These are phyloP conservation scores for Fistulina hepatica DNA, from an alignment of 1,284 basidiomycete genomes.

Conservation along the genomic window DNA sequence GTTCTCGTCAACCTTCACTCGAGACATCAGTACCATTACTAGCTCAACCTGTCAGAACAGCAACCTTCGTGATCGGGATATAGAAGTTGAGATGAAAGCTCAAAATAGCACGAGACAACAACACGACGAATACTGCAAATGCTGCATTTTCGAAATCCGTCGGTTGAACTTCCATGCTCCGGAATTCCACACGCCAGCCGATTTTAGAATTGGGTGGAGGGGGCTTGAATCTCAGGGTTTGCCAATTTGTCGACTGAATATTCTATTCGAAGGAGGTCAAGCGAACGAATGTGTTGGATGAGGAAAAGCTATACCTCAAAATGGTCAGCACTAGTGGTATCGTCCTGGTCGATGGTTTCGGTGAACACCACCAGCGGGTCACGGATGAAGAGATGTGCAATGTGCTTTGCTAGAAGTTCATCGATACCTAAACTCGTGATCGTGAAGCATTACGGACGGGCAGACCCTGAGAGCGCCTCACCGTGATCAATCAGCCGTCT, in stretches of 20 bases:
- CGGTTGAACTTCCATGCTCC: conserved; percentile 98
- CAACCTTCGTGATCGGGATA: conserved; percentile 90
- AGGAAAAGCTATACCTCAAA: conserved; percentile 62
- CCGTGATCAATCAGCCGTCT: conserved; percentile 64
- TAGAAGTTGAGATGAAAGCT: conserved; percentile 91
- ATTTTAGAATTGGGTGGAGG: conserved; percentile 87
- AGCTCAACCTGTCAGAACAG: conserved; percentile 4
- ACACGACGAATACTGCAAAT: conserved; percentile 88
- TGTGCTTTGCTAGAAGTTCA: conserved; percentile 78
- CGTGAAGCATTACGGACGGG: not conserved
- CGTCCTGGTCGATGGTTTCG: conserved; percentile 90
- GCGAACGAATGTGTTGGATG: conserved; percentile 8
- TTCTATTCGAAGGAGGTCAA: conserved; percentile 44
- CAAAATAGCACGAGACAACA: conserved; percentile 89
- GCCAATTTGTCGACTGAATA: conserved; percentile 99
- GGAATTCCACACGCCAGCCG: conserved; percentile 98
- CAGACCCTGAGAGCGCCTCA: conserved; percentile 25
- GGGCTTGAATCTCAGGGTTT: conserved; percentile 97
- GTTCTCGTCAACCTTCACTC: conserved; percentile 92
- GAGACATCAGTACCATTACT: conserved; percentile 4
- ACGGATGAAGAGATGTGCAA: conserved; percentile 95
- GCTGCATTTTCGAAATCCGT: conserved; percentile 99
- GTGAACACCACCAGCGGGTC: conserved; percentile 95
- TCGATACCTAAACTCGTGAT: conserved; percentile 68
- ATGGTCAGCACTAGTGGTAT: conserved; percentile 81